Percentiles rank a stretch among this genome's conserved stretches.
These are phyloP conservation scores for Penicillium ucsense DNA, from an alignment of 495 filamentous ascomycete genomes.

Conservation along the genomic window DNA sequence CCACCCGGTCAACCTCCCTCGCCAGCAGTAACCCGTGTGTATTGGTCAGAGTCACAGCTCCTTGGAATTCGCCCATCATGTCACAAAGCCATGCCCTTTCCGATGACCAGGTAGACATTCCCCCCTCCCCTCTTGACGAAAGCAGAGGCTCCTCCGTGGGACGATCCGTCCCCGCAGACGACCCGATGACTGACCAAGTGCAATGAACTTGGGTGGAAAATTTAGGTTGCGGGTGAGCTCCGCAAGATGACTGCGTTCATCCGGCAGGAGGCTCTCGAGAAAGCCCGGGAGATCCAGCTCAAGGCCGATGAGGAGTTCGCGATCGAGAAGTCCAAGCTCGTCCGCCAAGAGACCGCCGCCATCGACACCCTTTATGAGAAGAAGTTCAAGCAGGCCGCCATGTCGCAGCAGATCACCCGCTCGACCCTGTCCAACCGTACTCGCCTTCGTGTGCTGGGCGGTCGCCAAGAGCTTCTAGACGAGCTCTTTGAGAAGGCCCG, in stretches of 20 bases:
- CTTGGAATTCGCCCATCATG: slow-evolving; percentile 49
- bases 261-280: slow-evolving; percentile 93
- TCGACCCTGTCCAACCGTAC: slow-evolving; percentile 94
- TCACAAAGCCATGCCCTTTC: slow-evolving; percentile 87
- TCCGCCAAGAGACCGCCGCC: slow-evolving; percentile 81
- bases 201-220: neutral
- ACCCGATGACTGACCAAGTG: slow-evolving; percentile 10
- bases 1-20: slow-evolving; percentile 3
- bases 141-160: neutral
- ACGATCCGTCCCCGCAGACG: neutral
- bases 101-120: slow-evolving; percentile 67
- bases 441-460: slow-evolving; percentile 72
- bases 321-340: slow-evolving; percentile 97
- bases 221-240: slow-evolving; percentile 84
- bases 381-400: slow-evolving; percentile 94
- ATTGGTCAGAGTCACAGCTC: neutral
- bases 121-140: neutral
- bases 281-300: slow-evolving; percentile 90
- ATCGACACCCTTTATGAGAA: slow-evolving; percentile 92
- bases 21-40: slow-evolving; percentile 3
- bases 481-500: slow-evolving; percentile 76
- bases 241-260: slow-evolving; percentile 99
- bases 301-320: slow-evolving; percentile 98
- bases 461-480: slow-evolving; percentile 84
- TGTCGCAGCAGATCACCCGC: slow-evolving; percentile 94